phyloP scores from a whole-genome alignment of 768 basidiomycete species.

The Ephemerocybe angulata region DNA sequence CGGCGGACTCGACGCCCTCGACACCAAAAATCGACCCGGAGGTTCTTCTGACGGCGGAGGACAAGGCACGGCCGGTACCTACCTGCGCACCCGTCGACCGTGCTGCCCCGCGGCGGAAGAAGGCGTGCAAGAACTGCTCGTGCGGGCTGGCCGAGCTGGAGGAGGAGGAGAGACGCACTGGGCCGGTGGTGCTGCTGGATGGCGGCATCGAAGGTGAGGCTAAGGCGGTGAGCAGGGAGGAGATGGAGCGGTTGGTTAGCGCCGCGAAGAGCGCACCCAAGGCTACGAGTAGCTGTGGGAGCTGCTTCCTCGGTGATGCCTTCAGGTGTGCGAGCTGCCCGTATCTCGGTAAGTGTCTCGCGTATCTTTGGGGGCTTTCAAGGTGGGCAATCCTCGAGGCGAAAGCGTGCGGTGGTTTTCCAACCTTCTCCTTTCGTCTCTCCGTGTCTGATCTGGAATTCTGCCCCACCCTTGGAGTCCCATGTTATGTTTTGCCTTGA shows the following conservation, averaged over 20 bases:
- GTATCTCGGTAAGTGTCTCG: slow-evolving; percentile 75
- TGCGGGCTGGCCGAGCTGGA: slow-evolving; percentile 96
- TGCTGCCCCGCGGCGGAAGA: slow-evolving; percentile 64
- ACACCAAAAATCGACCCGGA: slow-evolving; percentile 80
- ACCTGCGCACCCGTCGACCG: slow-evolving; percentile 65
- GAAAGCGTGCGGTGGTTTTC: background rate
- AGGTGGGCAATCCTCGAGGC: background rate
- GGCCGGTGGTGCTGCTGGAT: slow-evolving; percentile 67
- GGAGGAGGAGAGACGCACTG: slow-evolving; percentile 65
- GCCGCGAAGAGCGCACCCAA: slow-evolving; percentile 75
- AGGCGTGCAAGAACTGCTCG: slow-evolving; percentile 94
- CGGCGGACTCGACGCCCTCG: slow-evolving; percentile 39
- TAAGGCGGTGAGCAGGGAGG: slow-evolving; percentile 51
- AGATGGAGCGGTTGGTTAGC: slow-evolving; percentile 59
- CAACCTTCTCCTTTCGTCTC: background rate
- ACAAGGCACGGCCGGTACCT: slow-evolving; percentile 74
- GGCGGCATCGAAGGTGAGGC: slow-evolving; percentile 52
- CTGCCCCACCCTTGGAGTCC: no score
- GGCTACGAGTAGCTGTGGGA: slow-evolving; percentile 96
- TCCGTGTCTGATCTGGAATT: no score
- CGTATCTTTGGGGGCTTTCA: background rate
- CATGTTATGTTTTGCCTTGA: no score
- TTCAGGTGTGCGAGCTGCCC: slow-evolving; percentile 96
- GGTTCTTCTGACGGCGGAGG: slow-evolving; percentile 76
- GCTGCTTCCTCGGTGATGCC: slow-evolving; percentile 96